These are phyloP conservation scores for Byssochlamys sp. DNA, from an alignment of 2,329 filamentous ascomycete genomes.

Conservation along the genomic window DNA sequence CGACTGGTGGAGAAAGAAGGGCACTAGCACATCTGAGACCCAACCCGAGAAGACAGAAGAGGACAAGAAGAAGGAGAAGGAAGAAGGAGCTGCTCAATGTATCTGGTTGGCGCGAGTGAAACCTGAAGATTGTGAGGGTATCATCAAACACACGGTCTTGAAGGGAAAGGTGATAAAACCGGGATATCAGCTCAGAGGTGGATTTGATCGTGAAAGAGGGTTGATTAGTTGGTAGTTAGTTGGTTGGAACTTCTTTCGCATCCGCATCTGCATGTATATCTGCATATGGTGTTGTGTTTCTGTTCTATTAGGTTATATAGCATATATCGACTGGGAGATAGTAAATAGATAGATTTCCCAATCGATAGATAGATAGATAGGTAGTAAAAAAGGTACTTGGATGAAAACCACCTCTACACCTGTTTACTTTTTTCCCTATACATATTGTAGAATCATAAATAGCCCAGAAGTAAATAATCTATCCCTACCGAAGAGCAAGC, in stretches of 20 bases:
- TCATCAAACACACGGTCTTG: constrained; percentile 77
- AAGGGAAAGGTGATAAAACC: constrained; percentile 93
- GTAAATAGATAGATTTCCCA: background rate
- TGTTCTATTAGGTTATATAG: background rate
- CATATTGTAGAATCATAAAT: background rate
- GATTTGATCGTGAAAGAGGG: constrained; percentile 74
- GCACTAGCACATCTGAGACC: constrained; percentile 7
- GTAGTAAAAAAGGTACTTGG: background rate
- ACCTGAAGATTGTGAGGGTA: constrained; percentile 86
- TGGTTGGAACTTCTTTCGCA: constrained; percentile 50
- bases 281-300: no score
- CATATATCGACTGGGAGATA: background rate
- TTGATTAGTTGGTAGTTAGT: constrained; percentile 85
- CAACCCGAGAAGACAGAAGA: constrained; percentile 29
- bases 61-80: constrained; percentile 23
- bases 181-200: constrained; percentile 71
- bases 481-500: no score
- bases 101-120: constrained; percentile 81
- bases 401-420: background rate
- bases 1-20: constrained; percentile 23
- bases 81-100: constrained; percentile 65
- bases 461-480: no score
- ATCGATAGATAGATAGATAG: background rate
- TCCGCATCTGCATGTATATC: background rate
- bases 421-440: background rate